Evolutionary conservation across 2,329 filamentous ascomycete species (phyloP), one percentile per base, ranked within the genome.

Genomic region (Exophiala xenobiotica): DNA sequence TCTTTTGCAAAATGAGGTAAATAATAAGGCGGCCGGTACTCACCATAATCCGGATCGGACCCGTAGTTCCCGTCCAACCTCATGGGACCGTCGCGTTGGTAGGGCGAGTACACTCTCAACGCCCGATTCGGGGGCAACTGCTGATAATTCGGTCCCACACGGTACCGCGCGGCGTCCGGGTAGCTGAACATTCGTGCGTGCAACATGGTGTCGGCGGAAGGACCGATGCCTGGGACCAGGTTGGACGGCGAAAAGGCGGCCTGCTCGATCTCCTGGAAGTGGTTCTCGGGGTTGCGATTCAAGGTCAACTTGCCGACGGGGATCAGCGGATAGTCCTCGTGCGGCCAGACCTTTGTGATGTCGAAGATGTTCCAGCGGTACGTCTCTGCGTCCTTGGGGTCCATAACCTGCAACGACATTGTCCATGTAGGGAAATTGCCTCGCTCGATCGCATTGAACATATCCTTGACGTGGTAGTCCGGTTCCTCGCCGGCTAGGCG

Each of bases 281-380:
- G 87, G 68, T 88, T 87, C 47, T 78, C 68, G 1, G 77, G 73
- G 64, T 87, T 87, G 65, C 76, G 74, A 69, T 86, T 85, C 19
- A 88, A 75, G 0, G 79, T 85, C 52, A 88, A 68, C 53, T 77
- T 77, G 42, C 83, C 84, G 47, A 88, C 74, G 39, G 73, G 77
- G 14, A 80, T 74, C 9, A 85, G 71, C 1, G 85, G 84, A 22
- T 83, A 80, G 40, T 84, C 76, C 18, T 67, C 71, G 53, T 86
- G 80, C 2, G 83, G 83, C 83, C 83, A 87, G 61, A 84, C 77
- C 68, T 87, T 85, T 44, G 85, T 88, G 56, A 86, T 70, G 63
- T 88, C 85, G 55, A 88, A 85, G 55, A 87, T 72, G 66, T 83
- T 84, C 73, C 78, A 83, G 35, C 72, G 73, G 64, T 80, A 81